A percentile compares a stretch with the other conserved stretches of the same genome.
Conservation (phyloP, 768 basidiomycete genomes). For the Auriscalpium orientale region DNA sequence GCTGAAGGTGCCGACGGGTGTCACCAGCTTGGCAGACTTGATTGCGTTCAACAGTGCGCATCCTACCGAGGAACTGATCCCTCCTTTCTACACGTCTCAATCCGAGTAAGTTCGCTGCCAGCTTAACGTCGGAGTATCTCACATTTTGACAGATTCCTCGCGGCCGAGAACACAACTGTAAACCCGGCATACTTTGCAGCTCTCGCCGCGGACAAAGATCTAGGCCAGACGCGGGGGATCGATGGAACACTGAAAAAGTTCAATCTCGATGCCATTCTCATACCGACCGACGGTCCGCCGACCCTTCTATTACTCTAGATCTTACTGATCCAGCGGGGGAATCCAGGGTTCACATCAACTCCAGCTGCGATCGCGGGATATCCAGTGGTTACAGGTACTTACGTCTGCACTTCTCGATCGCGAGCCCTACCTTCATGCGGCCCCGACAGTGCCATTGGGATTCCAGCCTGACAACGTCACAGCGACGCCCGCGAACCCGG, state of each 20-base stretch:
- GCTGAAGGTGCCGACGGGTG: conserved; percentile 47
- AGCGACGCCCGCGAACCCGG: conserved; percentile 9
- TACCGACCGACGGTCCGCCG: conserved; percentile 25
- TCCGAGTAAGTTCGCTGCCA: conserved; percentile 21
- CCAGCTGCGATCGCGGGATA: conserved; percentile 18
- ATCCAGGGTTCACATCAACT: conserved; percentile 7
- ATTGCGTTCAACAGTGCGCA: conserved; percentile 53
- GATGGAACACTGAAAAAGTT: conserved; percentile 24
- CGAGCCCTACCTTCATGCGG: not conserved
- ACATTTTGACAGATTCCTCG: conserved; percentile 18
- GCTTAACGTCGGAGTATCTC: too few species aligned
- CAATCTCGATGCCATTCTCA: conserved; percentile 26
- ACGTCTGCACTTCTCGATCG: not conserved
- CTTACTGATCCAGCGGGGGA: not conserved
- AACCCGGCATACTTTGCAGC: conserved; percentile 25
- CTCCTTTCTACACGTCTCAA: conserved; percentile 29
- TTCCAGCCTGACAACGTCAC: conserved; percentile 17
- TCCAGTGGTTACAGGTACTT: conserved; percentile 13
- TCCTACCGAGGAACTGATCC: conserved; percentile 37
- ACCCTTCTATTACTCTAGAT: not conserved
- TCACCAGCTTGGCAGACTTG: conserved; percentile 47
- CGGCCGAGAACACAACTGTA: conserved; percentile 18
- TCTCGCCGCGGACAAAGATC: conserved; percentile 23
- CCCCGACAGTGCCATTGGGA: conserved; percentile 15
- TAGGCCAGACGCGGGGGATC: conserved; percentile 27